A percentile compares a stretch with the other conserved stretches of the same genome.
These are phyloP conservation scores for Sarcocystis neurona DNA, from an alignment of 169 alveolate species.

Conservation along the genomic window DNA sequence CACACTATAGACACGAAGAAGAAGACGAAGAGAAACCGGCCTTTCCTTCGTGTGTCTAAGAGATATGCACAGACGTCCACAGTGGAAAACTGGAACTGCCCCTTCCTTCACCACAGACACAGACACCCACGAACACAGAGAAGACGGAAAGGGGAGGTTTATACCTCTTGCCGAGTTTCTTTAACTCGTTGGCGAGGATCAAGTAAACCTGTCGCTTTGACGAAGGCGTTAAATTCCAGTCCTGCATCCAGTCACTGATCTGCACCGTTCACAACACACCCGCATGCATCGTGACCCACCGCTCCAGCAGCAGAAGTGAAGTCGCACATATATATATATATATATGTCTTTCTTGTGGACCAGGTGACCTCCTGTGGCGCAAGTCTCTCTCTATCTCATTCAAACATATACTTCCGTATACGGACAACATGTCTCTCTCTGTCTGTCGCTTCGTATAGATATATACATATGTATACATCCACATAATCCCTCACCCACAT, in stretches of 20 bases:
- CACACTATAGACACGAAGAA: too few species aligned
- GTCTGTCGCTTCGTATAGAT: neutral
- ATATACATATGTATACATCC: neutral
- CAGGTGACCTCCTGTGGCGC: too few species aligned
- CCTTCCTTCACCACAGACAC: too few species aligned
- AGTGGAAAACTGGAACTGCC: too few species aligned
- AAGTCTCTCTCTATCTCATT: too few species aligned
- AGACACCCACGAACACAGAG: too few species aligned
- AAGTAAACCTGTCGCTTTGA: constrained; percentile 51
- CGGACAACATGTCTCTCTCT: neutral
- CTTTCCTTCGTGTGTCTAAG: too few species aligned
- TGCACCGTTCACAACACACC: neutral
- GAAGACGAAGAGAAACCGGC: too few species aligned
- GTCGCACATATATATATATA: neutral
- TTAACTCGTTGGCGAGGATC: constrained; percentile 55
- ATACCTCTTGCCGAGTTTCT: constrained; percentile 57
- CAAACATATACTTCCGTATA: too few species aligned
- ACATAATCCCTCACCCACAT: neutral
- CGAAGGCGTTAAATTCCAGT: constrained; percentile 49
- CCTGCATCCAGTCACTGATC: constrained; percentile 60
- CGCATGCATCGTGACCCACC: neutral
- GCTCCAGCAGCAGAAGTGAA: neutral
- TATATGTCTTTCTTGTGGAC: neutral
- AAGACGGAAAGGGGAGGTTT: too few species aligned
- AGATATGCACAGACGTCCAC: too few species aligned